phyloP scores from a whole-genome alignment of 2,329 filamentous ascomycete species.

The Aspergillus terreus region DNA sequence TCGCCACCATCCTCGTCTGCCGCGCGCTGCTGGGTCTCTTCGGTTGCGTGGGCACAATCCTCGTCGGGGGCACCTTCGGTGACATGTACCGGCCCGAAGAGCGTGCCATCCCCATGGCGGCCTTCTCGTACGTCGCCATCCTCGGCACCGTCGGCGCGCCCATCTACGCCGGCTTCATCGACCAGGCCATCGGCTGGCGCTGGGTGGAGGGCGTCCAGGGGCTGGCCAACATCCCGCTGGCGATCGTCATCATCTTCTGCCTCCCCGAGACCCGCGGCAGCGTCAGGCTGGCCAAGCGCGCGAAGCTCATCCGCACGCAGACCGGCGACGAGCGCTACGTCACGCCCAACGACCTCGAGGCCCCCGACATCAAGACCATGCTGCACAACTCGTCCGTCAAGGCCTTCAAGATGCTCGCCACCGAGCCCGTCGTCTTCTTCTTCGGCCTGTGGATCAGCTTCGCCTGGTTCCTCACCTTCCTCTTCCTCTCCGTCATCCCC shows the following conservation, averaged over 20 bases:
- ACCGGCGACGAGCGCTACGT: constrained; percentile 51
- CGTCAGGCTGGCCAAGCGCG: constrained; percentile 48
- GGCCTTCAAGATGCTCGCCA: constrained; percentile 48
- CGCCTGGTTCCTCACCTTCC: constrained; percentile 53
- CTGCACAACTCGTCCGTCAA: constrained; percentile 48
- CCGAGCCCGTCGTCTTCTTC: constrained; percentile 49
- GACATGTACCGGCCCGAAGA: constrained; percentile 48
- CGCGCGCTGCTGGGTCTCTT: constrained; percentile 48
- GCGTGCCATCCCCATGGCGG: constrained; percentile 46
- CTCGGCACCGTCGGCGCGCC: constrained; percentile 52
- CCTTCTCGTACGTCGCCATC: constrained; percentile 49
- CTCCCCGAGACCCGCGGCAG: constrained; percentile 48
- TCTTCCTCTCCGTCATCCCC: constrained; percentile 51
- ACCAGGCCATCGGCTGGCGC: constrained; percentile 51
- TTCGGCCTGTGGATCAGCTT: constrained; percentile 53
- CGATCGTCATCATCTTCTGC: constrained; percentile 42
- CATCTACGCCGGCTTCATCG: constrained; percentile 54
- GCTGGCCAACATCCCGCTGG: constrained; percentile 46
- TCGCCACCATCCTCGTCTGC: constrained; percentile 47
- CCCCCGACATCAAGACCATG: constrained; percentile 43
- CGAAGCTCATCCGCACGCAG: constrained; percentile 44
- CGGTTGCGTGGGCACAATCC: constrained; percentile 49
- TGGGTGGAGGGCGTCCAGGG: constrained; percentile 55
- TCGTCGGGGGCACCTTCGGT: constrained; percentile 49
- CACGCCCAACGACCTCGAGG: constrained; percentile 50